Evolutionary conservation across 2,329 filamentous ascomycete genomes (phyloP).

Genomic region (Fusarium drepaniforme): DNA sequence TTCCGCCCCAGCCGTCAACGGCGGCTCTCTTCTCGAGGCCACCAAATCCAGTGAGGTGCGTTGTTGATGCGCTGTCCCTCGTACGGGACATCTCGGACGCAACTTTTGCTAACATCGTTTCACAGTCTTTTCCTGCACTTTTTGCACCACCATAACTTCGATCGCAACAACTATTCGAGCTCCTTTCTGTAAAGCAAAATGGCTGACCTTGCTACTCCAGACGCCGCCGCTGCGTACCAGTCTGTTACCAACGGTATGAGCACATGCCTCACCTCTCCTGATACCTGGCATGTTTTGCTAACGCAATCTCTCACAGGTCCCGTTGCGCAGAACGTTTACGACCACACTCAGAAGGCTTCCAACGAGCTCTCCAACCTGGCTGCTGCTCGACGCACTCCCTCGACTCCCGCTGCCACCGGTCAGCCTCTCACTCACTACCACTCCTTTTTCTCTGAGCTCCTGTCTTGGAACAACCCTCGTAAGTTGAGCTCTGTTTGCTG

Average conservation of each 20-base stretch:
- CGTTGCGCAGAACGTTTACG: constrained; percentile 69
- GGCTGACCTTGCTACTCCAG: constrained; percentile 53
- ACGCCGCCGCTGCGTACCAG: constrained; percentile 63
- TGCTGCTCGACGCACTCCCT: constrained; percentile 66
- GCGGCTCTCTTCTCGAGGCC: constrained; percentile 58
- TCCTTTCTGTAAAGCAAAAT: constrained; percentile 6
- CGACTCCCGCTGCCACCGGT: constrained; percentile 67
- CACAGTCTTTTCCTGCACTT: constrained; percentile 23
- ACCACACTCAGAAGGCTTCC: constrained; percentile 66
- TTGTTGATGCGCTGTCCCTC: constrained; percentile 36
- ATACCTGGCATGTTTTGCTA: constrained; percentile 25
- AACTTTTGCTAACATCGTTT: constrained; percentile 35
- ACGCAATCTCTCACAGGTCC: constrained; percentile 58
- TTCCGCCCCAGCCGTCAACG: constrained; percentile 57
- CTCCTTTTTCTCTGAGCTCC: constrained; percentile 76
- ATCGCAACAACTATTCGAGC: neutral
- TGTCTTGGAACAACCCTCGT: constrained; percentile 79
- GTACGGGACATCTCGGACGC: constrained; percentile 26
- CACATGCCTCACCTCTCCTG: constrained; percentile 32
- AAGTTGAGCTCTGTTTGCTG: constrained; percentile 48
- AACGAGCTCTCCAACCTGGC: constrained; percentile 70
- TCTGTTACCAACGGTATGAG: constrained; percentile 60
- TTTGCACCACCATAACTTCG: constrained; percentile 10
- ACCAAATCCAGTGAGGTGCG: constrained; percentile 68
- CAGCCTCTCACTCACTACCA: constrained; percentile 77